Conservation (phyloP, 805 yeast genomes). For the Pichia gijzeniarum region DNA sequence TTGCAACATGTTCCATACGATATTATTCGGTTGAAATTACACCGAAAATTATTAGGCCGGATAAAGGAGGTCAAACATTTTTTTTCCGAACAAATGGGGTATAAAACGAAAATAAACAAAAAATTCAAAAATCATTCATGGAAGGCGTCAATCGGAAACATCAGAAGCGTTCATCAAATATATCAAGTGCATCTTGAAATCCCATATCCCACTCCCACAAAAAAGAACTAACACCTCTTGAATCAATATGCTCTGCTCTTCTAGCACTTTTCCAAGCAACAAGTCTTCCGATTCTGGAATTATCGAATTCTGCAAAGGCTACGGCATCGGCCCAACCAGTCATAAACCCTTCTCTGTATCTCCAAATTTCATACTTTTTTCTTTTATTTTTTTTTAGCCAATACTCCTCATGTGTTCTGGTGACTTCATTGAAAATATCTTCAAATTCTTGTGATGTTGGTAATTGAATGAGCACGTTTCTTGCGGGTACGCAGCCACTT, state of each 20-base stretch:
- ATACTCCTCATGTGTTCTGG: conserved; percentile 48
- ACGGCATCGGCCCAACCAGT: conserved; percentile 69
- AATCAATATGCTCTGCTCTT: conserved; percentile 49
- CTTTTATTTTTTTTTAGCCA: conserved; percentile 59
- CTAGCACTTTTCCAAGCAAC: conserved; percentile 65
- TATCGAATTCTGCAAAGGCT: conserved; percentile 63
- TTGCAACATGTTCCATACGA: too few relatives aligned
- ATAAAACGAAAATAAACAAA: too few relatives aligned
- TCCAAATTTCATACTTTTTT: conserved; percentile 69
- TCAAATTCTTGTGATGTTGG: conserved; percentile 40
- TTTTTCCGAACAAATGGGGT: too few relatives aligned
- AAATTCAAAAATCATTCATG: too few relatives aligned
- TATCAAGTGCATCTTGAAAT: conserved; percentile 52
- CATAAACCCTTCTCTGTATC: conserved; percentile 72
- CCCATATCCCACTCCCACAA: conserved; percentile 93
- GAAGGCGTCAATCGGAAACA: too few relatives aligned
- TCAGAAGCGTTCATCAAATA: conserved; percentile 33
- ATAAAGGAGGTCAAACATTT: too few relatives aligned
- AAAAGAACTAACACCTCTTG: conserved; percentile 49
- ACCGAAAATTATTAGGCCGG: too few relatives aligned
- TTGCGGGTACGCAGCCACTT: conserved; percentile 45
- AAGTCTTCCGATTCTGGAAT: conserved; percentile 67
- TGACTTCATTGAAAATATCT: conserved; percentile 33
- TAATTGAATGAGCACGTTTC: conserved; percentile 19
- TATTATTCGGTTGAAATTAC: too few relatives aligned